Evolutionary conservation across 2,329 filamentous ascomycete genomes (phyloP).

Genomic region (Pseudogymnoascus sp.): DNA sequence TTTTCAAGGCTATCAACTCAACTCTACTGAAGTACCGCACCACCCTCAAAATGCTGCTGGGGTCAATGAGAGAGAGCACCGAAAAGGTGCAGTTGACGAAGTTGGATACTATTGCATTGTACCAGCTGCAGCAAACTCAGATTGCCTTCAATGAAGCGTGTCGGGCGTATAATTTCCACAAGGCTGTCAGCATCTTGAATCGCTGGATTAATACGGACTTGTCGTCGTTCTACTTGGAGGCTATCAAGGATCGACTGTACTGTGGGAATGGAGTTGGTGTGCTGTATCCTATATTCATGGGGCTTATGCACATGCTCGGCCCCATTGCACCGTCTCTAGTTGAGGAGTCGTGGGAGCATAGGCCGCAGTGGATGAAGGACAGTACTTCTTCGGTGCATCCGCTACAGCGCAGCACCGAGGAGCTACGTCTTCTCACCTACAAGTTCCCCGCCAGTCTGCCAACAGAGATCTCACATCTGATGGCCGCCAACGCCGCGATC

Average conservation of each 20-base stretch:
- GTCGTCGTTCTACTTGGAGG: conserved; percentile 90
- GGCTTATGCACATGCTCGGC: conserved; percentile 69
- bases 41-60: conserved; percentile 84
- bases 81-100: conserved; percentile 45
- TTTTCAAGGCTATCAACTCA: conserved; percentile 68
- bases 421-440: conserved; percentile 12
- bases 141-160: conserved; percentile 57
- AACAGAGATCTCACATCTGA: conserved; percentile 20
- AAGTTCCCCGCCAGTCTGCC: conserved; percentile 10
- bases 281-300: conserved; percentile 58
- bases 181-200: conserved; percentile 64
- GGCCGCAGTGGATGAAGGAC: conserved; percentile 55
- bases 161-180: conserved; percentile 72
- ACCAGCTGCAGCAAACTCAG: conserved; percentile 63
- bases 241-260: conserved; percentile 85
- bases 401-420: conserved; percentile 30
- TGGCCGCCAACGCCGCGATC: conserved; percentile 50
- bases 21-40: conserved; percentile 79
- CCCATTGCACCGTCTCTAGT: conserved; percentile 78
- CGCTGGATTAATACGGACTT: conserved; percentile 75
- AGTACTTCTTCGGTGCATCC: conserved; percentile 34
- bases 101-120: conserved; percentile 66
- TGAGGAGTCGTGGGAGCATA: conserved; percentile 79
- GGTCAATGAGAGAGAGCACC: conserved; percentile 48
- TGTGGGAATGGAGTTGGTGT: conserved; percentile 63